Base-by-base conservation (phyloP, 192 early-diverging fungal species). In the Thamnidium elegans region DNA sequence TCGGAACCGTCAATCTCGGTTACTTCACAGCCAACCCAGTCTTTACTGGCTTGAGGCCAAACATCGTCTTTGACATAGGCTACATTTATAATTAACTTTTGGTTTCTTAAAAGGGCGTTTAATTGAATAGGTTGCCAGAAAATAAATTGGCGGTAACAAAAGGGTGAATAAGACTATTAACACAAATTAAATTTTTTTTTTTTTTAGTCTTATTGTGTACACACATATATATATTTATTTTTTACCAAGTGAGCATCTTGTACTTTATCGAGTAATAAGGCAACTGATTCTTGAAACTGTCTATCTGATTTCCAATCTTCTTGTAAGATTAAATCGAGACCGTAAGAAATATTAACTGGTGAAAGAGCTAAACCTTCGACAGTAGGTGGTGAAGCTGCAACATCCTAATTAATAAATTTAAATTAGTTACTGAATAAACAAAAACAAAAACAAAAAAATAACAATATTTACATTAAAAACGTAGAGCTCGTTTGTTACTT, bases 81-180 rank as follows among this genome's bases (percentile, higher is more conserved):
- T 9, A 73, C 66, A 3, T 73, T 73, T n/a, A 65, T 31, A 11
- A 73, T 54, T 8, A 60, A 52, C 15, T 50, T 43, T 36, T 60
- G 39, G 34, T 65, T 46, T 44, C 71, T 52, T 2, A 73, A 54
- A 15, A 73, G 21, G 8, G 71, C 55, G 21, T 73, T 73, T 21
- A 73, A 55, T 53, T 73, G 71, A 36, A 73, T 73, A 8, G 71
- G 71, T 50, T 73, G 71, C 71, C 71, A 73, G 14, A 73, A 73
- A 7, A 73, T 43, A 23, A 73, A 73, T 48, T 73, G 71, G 17
- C 71, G 66, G 32, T 73, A 73, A 30, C 71, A 73, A 32, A 53
- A 68, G 43, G 71, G 71, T 13, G 66, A 67, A 39, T 73, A 73
- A 23, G 61, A 62, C 71, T 72, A 67, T 42, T 19, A 50, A 13